Conservation (phyloP, 2,329 filamentous ascomycete species). For the Coleophoma crateriformis region DNA sequence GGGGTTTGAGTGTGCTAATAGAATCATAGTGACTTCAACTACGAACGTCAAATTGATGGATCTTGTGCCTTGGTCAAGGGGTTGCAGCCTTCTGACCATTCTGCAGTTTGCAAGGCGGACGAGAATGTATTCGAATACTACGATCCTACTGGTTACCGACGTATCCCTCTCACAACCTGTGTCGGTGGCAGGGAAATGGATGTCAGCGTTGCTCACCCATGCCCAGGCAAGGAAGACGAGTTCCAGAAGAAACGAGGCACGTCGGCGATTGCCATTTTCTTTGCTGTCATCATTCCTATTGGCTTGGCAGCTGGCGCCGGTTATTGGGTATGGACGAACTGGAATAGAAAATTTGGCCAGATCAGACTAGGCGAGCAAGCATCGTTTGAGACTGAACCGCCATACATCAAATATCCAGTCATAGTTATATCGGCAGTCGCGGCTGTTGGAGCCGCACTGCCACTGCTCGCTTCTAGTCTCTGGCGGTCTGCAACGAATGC, state of each 20-base stretch:
- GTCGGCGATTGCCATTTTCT: slow-evolving; percentile 72
- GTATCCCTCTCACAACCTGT: slow-evolving; percentile 87
- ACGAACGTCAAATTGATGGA: slow-evolving; percentile 69
- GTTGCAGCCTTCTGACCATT: slow-evolving; percentile 57
- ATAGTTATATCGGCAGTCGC: slow-evolving; percentile 61
- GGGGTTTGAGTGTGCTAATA: slow-evolving; percentile 10
- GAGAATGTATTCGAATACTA: slow-evolving; percentile 72
- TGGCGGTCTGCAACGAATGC: slow-evolving; percentile 60
- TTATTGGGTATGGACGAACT: slow-evolving; percentile 80
- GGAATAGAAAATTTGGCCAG: slow-evolving; percentile 85
- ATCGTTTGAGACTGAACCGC: slow-evolving; percentile 62
- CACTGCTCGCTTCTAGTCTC: slow-evolving; percentile 65
- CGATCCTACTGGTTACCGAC: slow-evolving; percentile 81
- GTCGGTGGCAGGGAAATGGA: slow-evolving; percentile 70
- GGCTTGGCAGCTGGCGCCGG: slow-evolving; percentile 65
- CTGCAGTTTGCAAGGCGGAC: slow-evolving; percentile 52
- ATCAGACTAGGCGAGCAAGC: slow-evolving; percentile 76
- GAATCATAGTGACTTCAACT: slow-evolving; percentile 78
- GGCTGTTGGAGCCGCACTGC: slow-evolving; percentile 55
- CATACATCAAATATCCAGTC: slow-evolving; percentile 79
- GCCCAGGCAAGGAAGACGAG: slow-evolving; percentile 76
- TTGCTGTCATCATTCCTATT: slow-evolving; percentile 76
- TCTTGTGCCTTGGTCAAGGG: slow-evolving; percentile 75
- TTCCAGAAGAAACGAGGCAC: slow-evolving; percentile 69
- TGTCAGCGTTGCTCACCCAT: slow-evolving; percentile 54